These are phyloP conservation scores for Artemisia argyi DNA, from an alignment of 129 eudicot genomes.

Conservation along the genomic window DNA sequence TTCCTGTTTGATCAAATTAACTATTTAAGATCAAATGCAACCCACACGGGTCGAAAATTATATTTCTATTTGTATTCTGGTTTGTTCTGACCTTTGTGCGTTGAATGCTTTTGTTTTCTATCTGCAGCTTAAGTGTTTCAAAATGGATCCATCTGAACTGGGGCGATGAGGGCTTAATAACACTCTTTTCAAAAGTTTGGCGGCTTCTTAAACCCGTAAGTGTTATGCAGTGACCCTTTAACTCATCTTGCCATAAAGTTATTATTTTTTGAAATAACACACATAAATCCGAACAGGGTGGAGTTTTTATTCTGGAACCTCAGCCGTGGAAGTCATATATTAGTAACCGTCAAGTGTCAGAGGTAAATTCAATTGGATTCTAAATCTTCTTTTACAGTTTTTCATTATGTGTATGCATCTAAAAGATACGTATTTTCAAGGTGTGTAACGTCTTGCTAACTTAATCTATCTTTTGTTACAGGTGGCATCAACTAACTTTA, in stretches of 20 bases:
- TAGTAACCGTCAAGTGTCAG: conserved; percentile 73
- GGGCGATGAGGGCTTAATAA: conserved; percentile 91
- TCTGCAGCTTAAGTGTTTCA: conserved; percentile 83
- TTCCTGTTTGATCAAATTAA: too few relatives aligned
- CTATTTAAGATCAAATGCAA: too few relatives aligned
- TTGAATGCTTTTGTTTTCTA: conserved; percentile 14
- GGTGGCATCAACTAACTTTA: conserved; percentile 61
- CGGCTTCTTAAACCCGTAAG: conserved; percentile 78
- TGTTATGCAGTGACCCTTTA: neutral
- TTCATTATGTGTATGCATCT: neutral
- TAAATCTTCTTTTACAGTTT: neutral
- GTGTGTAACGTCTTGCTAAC: neutral
- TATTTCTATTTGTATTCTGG: neutral
- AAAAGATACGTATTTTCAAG: neutral
- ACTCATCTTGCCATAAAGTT: conserved; percentile 1
- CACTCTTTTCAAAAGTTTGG: conserved; percentile 79
- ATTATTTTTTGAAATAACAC: neutral
- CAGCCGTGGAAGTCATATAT: conserved; percentile 91
- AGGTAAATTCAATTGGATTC: conserved; percentile 44
- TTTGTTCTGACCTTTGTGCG: neutral
- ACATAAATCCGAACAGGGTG: conserved; percentile 53
- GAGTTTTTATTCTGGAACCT: conserved; percentile 88
- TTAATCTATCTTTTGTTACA: conserved; percentile 32
- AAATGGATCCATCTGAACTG: conserved; percentile 95
- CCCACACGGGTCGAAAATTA: too few relatives aligned